Percentiles rank a stretch among this genome's conserved stretches.
These are phyloP conservation scores for Digitaria exilis DNA, from an alignment of 202 grass and related monocot genomes.

Conservation along the genomic window DNA sequence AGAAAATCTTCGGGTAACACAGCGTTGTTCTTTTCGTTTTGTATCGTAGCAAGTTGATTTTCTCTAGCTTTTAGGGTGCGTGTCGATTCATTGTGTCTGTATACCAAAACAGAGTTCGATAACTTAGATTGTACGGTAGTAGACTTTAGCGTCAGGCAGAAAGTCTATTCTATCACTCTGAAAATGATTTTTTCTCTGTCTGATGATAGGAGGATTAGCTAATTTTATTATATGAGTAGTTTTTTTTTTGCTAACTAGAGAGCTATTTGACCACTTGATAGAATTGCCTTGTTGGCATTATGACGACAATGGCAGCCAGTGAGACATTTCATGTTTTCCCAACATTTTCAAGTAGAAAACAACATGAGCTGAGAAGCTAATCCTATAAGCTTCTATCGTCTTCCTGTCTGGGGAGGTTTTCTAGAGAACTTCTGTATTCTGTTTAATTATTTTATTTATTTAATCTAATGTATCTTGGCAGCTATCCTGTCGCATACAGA, in stretches of 20 bases:
- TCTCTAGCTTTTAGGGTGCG: not conserved
- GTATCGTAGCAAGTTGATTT: not conserved
- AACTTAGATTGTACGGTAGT: not conserved
- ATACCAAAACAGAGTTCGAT: not conserved
- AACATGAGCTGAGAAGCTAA: not conserved
- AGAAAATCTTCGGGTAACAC: not conserved
- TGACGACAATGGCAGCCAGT: not conserved
- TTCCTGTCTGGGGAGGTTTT: not conserved
- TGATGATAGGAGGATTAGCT: not conserved
- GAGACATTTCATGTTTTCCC: not conserved
- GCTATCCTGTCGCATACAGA: not conserved
- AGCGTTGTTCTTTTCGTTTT: not conserved
- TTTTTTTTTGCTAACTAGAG: not conserved
- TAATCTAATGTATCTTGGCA: not conserved
- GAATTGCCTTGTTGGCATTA: not conserved
- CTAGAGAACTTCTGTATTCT: not conserved
- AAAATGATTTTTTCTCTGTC: not conserved
- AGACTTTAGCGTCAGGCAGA: not conserved
- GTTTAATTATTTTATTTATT: not conserved
- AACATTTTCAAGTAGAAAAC: not conserved
- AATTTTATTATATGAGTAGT: not conserved
- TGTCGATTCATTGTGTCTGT: not conserved
- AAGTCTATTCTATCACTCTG: not conserved
- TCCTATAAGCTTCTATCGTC: not conserved
- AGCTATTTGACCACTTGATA: not conserved